Percentiles rank a stretch among this genome's conserved stretches.
phyloP scores from a whole-genome alignment of 2,329 filamentous ascomycete genomes.

The Colletotrichum ledebouriae region DNA sequence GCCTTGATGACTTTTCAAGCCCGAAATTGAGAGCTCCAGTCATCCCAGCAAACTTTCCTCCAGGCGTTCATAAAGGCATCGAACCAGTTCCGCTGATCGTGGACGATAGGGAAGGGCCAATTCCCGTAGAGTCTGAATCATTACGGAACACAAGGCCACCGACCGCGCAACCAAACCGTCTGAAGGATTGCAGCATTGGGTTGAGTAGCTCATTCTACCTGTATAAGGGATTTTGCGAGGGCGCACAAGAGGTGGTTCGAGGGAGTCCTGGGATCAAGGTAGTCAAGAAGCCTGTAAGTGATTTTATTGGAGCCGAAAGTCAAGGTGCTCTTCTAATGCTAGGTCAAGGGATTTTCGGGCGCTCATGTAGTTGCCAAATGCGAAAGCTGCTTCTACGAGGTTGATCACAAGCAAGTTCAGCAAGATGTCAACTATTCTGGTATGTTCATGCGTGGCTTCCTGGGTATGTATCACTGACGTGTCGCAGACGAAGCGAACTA shows the following conservation, averaged over 20 bases:
- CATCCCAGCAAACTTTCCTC: slow-evolving; percentile 34
- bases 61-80: slow-evolving; percentile 36
- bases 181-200: slow-evolving; percentile 58
- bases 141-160: slow-evolving; percentile 34
- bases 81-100: slow-evolving; percentile 23
- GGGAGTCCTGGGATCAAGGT: slow-evolving; percentile 65
- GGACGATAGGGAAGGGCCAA: slow-evolving; percentile 51
- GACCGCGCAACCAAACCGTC: slow-evolving; percentile 39
- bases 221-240: slow-evolving; percentile 68
- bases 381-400: slow-evolving; percentile 65
- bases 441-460: slow-evolving; percentile 48
- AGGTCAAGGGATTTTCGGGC: slow-evolving; percentile 56
- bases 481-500: slow-evolving; percentile 63
- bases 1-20: slow-evolving; percentile 39
- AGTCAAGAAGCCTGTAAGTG: slow-evolving; percentile 62
- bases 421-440: slow-evolving; percentile 63
- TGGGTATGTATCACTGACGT: not conserved
- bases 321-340: not conserved
- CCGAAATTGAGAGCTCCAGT: slow-evolving; percentile 11
- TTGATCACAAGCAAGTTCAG: slow-evolving; percentile 66
- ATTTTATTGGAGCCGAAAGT: not conserved
- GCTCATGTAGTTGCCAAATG: slow-evolving; percentile 64
- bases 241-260: slow-evolving; percentile 63
- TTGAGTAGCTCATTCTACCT: slow-evolving; percentile 64
- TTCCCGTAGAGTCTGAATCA: slow-evolving; percentile 52